A percentile compares a stretch with the other conserved stretches of the same genome.
Conservation (phyloP, 2,329 filamentous ascomycete species). For the Nigrospora oryzae region DNA sequence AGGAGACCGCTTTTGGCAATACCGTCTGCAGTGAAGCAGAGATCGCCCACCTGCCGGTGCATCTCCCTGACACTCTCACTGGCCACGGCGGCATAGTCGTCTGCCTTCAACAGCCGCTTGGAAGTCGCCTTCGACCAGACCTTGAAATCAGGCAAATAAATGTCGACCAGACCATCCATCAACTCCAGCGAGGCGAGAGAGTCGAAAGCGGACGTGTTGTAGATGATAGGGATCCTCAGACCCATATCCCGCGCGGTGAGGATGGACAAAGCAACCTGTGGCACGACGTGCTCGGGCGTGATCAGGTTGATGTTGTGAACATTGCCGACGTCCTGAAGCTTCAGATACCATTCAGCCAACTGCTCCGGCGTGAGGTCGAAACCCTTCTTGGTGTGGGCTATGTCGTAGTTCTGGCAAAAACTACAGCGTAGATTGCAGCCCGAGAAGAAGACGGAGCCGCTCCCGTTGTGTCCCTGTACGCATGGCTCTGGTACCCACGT, state of each 20-base stretch:
- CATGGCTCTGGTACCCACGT: slow-evolving; percentile 54
- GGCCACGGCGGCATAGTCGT: slow-evolving; percentile 64
- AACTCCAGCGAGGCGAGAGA: slow-evolving; percentile 62
- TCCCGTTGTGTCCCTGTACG: slow-evolving; percentile 74
- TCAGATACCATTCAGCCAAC: slow-evolving; percentile 74
- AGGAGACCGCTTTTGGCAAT: slow-evolving; percentile 72
- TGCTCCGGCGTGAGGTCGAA: slow-evolving; percentile 72
- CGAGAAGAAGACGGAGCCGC: slow-evolving; percentile 73
- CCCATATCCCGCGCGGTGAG: slow-evolving; percentile 64
- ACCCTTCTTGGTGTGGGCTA: slow-evolving; percentile 72
- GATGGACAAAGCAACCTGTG: slow-evolving; percentile 71
- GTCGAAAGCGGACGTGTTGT: slow-evolving; percentile 80
- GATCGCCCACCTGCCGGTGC: slow-evolving; percentile 73
- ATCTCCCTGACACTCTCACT: slow-evolving; percentile 72
- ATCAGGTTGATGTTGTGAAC: slow-evolving; percentile 89
- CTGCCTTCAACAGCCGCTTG: slow-evolving; percentile 66
- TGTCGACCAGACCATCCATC: slow-evolving; percentile 73
- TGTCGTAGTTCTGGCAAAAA: slow-evolving; percentile 77
- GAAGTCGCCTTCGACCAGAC: slow-evolving; percentile 63
- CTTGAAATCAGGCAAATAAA: slow-evolving; percentile 86
- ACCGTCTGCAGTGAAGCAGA: slow-evolving; percentile 74
- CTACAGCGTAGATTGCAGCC: slow-evolving; percentile 68
- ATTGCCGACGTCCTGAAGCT: slow-evolving; percentile 68
- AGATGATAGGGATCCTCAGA: slow-evolving; percentile 65
- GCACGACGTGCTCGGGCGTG: slow-evolving; percentile 80